Evolutionary conservation across 1,284 basidiomycete species (phyloP), one percentile per base, ranked within the genome.

Genomic region (Ustilago curta): DNA sequence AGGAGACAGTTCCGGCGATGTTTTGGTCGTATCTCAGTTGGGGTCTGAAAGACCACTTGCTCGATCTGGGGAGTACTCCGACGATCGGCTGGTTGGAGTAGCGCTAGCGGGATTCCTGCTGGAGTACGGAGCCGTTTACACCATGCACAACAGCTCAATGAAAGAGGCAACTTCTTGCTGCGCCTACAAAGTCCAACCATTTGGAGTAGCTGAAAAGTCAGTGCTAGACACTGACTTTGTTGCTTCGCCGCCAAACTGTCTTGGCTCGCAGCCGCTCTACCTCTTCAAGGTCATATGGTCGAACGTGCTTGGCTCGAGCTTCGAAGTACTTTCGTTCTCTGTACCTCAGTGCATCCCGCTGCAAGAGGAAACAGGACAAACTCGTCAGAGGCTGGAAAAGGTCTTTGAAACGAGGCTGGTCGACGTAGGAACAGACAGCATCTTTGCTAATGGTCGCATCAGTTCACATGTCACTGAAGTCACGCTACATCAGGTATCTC

Each of bases 91-190:
- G 2, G 67, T 56, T 0, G 67, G 67, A 0, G 57, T 70, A 1
- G 61, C 67, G n/a, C 29, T 70, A 11, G 61, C 67, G 2, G 67
- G 67, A 25, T 59, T 70, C 32, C 42, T 70, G 2, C 49, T 70
- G 2, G 67, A 70, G 39, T 70, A 70, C 23, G 61, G 61, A 21
- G 57, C 61, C 3, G 21, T 70, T 3, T 70, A 70, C 49, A 57
- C 53, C 32, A 35, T 70, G n/a, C 67, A 70, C 35, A 27, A 40
- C 14, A 8, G 16, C 16, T 8, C 48, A 4, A n/a, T 21, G 2
- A 16, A 3, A 42, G 37, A 25, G 16, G 32, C 1, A n/a, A 35
- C 37, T 21, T 3, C 12, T 16, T 23, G 21, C 37, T 31, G 11
- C 48, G 3, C 18, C 25, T 59, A 70, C 53, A 14, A 44, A 9